phyloP scores from a whole-genome alignment of 306 rosid species.

The Prosopis cineraria region DNA sequence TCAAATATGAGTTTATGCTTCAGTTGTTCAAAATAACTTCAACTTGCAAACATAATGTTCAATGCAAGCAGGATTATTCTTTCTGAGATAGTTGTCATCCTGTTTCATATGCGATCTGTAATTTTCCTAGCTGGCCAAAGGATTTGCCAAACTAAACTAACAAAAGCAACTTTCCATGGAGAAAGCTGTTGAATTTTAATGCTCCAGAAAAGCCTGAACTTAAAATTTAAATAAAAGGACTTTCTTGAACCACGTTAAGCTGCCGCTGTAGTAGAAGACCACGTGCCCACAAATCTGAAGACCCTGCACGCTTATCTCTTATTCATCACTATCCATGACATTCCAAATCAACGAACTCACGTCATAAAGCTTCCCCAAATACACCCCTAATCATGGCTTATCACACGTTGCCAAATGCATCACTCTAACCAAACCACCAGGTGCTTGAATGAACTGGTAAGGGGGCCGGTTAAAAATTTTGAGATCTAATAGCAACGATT shows the following conservation, averaged over 20 bases:
- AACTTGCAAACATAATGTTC: background rate
- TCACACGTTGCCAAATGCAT: background rate
- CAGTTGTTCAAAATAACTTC: background rate
- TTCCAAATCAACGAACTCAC: background rate
- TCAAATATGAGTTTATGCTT: background rate
- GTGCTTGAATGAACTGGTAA: too few species aligned
- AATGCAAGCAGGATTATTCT: background rate
- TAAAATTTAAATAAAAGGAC: background rate
- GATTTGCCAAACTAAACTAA: background rate
- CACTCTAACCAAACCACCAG: too few species aligned
- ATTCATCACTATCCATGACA: background rate
- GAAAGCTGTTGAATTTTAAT: background rate
- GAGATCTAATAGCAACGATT: too few species aligned
- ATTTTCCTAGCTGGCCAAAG: background rate
- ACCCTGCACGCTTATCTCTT: conserved; percentile 8
- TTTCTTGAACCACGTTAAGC: background rate
- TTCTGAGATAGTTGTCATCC: background rate
- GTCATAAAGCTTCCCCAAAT: background rate
- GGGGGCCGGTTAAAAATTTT: too few species aligned
- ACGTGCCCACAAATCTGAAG: conserved; percentile 15
- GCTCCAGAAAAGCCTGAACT: background rate
- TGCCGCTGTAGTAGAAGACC: background rate
- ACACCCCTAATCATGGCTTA: background rate
- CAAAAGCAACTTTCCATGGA: background rate
- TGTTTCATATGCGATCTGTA: background rate